Percentiles rank a stretch among this genome's conserved stretches.
phyloP scores from a whole-genome alignment of 2,329 filamentous ascomycete genomes.

The Stenocarpella maydis region DNA sequence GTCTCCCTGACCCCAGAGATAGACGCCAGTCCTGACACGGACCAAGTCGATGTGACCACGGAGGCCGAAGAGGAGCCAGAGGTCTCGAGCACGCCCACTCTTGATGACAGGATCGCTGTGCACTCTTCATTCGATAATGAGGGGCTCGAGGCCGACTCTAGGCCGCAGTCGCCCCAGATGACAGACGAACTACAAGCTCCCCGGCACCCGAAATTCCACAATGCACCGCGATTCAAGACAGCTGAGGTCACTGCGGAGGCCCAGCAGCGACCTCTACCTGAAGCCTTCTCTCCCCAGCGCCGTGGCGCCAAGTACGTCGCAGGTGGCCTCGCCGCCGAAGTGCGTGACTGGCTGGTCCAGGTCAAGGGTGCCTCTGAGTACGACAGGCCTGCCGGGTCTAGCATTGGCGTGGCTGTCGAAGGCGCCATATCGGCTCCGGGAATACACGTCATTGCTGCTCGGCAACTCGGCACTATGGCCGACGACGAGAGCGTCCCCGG shows the following conservation, averaged over 20 bases:
- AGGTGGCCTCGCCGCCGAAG: constrained; percentile 51
- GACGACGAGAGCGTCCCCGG: not conserved
- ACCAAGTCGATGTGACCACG: constrained; percentile 37
- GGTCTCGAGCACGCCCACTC: not conserved
- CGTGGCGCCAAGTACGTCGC: constrained; percentile 47
- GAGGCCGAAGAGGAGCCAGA: constrained; percentile 29
- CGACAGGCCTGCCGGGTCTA: constrained; percentile 25
- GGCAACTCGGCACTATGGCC: constrained; percentile 6
- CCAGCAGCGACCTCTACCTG: constrained; percentile 42
- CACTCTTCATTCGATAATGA: constrained; percentile 11
- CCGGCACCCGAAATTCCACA: constrained; percentile 46
- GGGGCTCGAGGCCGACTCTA: constrained; percentile 2
- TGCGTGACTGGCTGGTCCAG: constrained; percentile 55
- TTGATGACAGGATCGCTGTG: constrained; percentile 20
- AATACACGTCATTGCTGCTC: constrained; percentile 43
- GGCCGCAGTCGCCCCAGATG: constrained; percentile 7
- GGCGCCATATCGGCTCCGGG: constrained; percentile 39
- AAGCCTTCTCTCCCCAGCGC: constrained; percentile 50
- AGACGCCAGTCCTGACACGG: not conserved
- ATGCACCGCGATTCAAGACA: constrained; percentile 50
- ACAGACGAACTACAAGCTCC: constrained; percentile 6
- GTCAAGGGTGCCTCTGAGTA: constrained; percentile 46
- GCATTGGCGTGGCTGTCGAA: constrained; percentile 38
- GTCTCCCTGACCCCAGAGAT: constrained; percentile 44
- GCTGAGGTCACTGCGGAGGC: constrained; percentile 35